phyloP scores from a whole-genome alignment of 1,139 yeast species.

The Geotrichum klebahnii region DNA sequence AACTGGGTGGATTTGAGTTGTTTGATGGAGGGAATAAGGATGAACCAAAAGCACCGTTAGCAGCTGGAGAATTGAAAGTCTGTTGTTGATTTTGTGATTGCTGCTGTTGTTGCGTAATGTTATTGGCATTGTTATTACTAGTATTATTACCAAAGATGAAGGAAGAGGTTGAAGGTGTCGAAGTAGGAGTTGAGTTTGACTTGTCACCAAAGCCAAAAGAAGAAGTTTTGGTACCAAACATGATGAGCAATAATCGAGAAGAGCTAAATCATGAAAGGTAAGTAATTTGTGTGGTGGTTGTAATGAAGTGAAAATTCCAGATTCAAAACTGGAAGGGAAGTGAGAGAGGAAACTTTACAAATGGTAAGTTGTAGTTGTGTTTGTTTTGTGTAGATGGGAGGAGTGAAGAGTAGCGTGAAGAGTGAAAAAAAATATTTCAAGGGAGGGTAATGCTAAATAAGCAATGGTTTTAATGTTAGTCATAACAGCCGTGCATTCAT shows the following conservation, averaged over 20 bases:
- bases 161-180: background rate
- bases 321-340: too few relatives aligned
- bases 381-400: too few relatives aligned
- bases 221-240: slow-evolving; percentile 7
- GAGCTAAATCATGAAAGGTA: background rate
- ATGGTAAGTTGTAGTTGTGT: too few relatives aligned
- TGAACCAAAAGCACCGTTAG: slow-evolving; percentile 5
- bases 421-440: too few relatives aligned
- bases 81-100: too few relatives aligned
- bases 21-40: background rate
- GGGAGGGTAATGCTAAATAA: too few relatives aligned
- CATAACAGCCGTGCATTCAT: too few relatives aligned
- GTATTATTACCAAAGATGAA: background rate
- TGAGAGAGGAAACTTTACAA: too few relatives aligned
- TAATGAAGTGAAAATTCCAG: too few relatives aligned
- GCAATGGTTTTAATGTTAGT: too few relatives aligned
- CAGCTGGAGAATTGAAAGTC: slow-evolving; percentile 3
- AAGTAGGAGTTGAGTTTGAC: background rate
- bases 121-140: background rate
- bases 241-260: slow-evolving; percentile 2
- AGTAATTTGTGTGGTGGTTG: too few relatives aligned
- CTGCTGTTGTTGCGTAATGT: background rate
- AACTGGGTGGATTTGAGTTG: background rate
- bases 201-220: background rate
- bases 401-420: too few relatives aligned